Evolutionary conservation across 495 filamentous ascomycete genomes (phyloP), one percentile per base, ranked within the genome.

Genomic region (Aspergillus coremiiformis): DNA sequence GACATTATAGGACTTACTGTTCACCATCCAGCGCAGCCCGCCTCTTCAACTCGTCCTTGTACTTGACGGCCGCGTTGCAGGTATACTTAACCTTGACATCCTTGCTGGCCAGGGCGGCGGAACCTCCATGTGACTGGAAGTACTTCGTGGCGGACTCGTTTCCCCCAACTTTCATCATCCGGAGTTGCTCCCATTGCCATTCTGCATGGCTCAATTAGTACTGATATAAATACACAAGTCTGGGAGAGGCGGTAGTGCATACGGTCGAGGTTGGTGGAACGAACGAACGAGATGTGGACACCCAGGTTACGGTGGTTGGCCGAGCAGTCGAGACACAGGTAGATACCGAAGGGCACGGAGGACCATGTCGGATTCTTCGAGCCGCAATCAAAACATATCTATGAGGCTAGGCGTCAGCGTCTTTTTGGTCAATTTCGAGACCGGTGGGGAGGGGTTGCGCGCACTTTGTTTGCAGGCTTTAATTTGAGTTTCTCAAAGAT

Each of bases 171-270:
- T 97, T 97, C 93, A 98, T 98, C n/a, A 87, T 69, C 35, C 93
- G 86, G 27, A 98, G 81, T 64, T 97, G 91, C 63, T 96, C 91
- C 92, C 93, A 97, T 86, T 95, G 89, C 94, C 94, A 98, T 75
- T 94, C 93, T 98, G 62, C 44, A 46, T 35, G 32, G 9, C 4
- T 32, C 11, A 17, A 56, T 71, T 56, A 70, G 59, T 50, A 20
- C 41, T 33, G 15, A n/a, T 24, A 26, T 20, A 17, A 11, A 24
- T 21, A 33, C 6, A 41, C 20, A 50, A 4, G 1, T 41, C 10
- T 39, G 42, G 52, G 32, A 24, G 33, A 44, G 17, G 22, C 15
- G 8, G 26, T 35, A n/a, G 21, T 49, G 70, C 91, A 63, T 89
- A 98, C 93, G 89, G 70, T 98, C 93, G 65, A 98, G 87, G 66